Conservation (phyloP, 1,284 basidiomycete genomes). For the Hortiboletus rubellus region DNA sequence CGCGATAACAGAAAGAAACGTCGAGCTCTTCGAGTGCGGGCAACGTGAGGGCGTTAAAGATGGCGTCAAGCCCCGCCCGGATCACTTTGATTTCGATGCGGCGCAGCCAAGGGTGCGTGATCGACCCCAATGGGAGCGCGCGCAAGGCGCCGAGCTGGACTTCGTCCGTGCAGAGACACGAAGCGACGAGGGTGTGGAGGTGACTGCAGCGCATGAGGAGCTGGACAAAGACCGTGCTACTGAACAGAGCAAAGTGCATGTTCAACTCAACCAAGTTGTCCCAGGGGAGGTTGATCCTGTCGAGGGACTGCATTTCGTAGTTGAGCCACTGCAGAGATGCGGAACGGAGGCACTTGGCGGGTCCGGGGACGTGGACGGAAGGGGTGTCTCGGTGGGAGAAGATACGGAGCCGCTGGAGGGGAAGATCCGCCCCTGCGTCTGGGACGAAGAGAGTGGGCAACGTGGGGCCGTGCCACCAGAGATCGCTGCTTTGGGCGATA, state of each 20-base stretch:
- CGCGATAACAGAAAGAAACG: constrained; percentile 33
- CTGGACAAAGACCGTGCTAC: constrained; percentile 25
- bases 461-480: constrained; percentile 37
- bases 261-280: constrained; percentile 23
- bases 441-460: constrained; percentile 22
- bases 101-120: constrained; percentile 21
- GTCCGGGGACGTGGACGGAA: constrained; percentile 21
- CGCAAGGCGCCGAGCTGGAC: constrained; percentile 12
- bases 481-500: constrained; percentile 22
- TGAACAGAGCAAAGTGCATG: constrained; percentile 33
- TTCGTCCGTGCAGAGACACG: constrained; percentile 28
- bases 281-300: constrained; percentile 29
- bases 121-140: constrained; percentile 8
- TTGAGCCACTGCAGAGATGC: constrained; percentile 22
- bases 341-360: constrained; percentile 20
- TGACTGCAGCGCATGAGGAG: constrained; percentile 24
- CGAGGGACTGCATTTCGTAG: constrained; percentile 27
- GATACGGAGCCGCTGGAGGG: constrained; percentile 22
- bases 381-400: constrained; percentile 21
- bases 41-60: constrained; percentile 23
- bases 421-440: not conserved
- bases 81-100: constrained; percentile 34
- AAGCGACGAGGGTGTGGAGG: constrained; percentile 23
- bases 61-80: constrained; percentile 22
- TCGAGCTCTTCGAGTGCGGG: constrained; percentile 36